phyloP scores from a whole-genome alignment of 139 green algal genomes.

The Limnomonas spitsbergensis region DNA sequence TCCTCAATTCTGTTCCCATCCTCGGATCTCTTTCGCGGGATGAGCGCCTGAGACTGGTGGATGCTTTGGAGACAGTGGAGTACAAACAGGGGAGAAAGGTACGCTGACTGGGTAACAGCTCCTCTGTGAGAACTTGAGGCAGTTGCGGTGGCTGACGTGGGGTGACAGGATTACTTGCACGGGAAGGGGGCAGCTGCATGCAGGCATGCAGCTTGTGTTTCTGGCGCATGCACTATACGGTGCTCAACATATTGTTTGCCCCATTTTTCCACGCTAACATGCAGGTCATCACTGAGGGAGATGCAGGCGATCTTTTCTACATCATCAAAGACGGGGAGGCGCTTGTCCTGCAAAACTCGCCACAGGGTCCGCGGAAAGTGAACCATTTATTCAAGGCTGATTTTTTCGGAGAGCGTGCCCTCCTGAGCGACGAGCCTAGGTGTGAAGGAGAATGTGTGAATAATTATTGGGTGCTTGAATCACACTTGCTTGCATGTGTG shows the following conservation, averaged over 20 bases:
- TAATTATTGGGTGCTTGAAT: not conserved
- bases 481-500: not conserved
- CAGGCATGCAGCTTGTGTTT: too few relatives aligned
- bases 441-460: slow-evolving; percentile 9
- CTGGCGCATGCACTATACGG: not conserved
- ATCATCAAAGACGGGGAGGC: slow-evolving; percentile 93
- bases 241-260: not conserved
- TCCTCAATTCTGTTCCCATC: slow-evolving; percentile 87
- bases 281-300: slow-evolving; percentile 67
- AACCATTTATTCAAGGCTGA: slow-evolving; percentile 90
- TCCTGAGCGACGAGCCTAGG: slow-evolving; percentile 75
- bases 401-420: slow-evolving; percentile 88
- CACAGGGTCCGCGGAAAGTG: slow-evolving; percentile 63
- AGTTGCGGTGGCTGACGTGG: too few relatives aligned
- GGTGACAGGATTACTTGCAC: too few relatives aligned
- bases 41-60: slow-evolving; percentile 76
- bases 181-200: too few relatives aligned
- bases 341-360: slow-evolving; percentile 70
- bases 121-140: too few relatives aligned
- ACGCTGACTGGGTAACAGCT: too few relatives aligned
- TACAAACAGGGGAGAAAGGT: not conserved
- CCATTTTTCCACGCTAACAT: not conserved
- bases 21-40: slow-evolving; percentile 70
- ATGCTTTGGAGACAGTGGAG: slow-evolving; percentile 70
- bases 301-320: slow-evolving; percentile 86